Conservation (phyloP, 257 asterid species). For the Misopates orontium region DNA sequence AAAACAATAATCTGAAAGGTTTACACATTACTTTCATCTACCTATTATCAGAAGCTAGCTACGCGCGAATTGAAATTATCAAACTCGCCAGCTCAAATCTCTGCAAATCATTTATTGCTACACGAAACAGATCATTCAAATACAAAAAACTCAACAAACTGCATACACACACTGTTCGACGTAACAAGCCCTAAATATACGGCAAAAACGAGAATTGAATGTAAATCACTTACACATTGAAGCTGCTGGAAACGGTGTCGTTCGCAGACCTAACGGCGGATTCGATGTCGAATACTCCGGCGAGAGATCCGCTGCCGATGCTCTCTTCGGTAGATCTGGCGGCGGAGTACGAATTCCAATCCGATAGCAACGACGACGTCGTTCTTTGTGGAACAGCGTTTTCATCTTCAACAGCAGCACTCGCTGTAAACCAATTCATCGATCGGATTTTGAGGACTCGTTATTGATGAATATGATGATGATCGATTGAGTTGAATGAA, state of each 20-base stretch:
- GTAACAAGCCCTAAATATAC: not conserved
- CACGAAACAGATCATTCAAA: too few species aligned
- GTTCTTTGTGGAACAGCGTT: slow-evolving; percentile 40
- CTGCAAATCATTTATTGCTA: too few species aligned
- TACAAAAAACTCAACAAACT: too few species aligned
- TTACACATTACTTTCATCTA: not conserved
- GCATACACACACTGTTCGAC: too few species aligned
- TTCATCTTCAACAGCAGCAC: slow-evolving; percentile 35
- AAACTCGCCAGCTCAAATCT: too few species aligned
- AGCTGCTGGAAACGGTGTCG: slow-evolving; percentile 85
- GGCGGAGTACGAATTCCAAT: slow-evolving; percentile 81
- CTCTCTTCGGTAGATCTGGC: slow-evolving; percentile 56
- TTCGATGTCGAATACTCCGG: slow-evolving; percentile 73
- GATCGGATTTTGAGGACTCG: slow-evolving; percentile 44
- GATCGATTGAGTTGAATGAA: not conserved
- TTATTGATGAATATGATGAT: slow-evolving; percentile 5
- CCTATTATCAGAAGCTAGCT: too few species aligned
- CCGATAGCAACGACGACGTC: slow-evolving; percentile 66
- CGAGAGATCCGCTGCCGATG: slow-evolving; percentile 47
- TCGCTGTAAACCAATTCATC: slow-evolving; percentile 68
- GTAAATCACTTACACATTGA: slow-evolving; percentile 74
- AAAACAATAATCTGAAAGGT: too few species aligned
- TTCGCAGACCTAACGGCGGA: slow-evolving; percentile 85
- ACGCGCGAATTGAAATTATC: too few species aligned
- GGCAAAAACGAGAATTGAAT: too few species aligned